Percentiles rank a stretch among this genome's conserved stretches.
These are phyloP conservation scores for Mycena kentingensis DNA, from an alignment of 768 basidiomycete genomes.

Conservation along the genomic window DNA sequence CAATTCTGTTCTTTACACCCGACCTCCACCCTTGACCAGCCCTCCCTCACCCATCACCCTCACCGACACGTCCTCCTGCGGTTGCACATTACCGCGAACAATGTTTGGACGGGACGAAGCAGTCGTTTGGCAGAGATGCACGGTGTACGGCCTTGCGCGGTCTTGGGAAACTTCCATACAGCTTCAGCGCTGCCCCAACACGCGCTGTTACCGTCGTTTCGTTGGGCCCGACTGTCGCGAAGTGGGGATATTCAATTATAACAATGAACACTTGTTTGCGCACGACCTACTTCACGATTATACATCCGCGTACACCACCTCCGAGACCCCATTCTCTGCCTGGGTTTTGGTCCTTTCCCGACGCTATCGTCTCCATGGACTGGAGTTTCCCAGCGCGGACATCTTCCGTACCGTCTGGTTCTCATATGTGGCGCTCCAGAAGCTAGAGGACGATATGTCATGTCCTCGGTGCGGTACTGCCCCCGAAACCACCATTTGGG, in stretches of 20 bases:
- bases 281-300: constrained; percentile 21
- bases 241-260: constrained; percentile 20
- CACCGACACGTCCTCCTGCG: constrained; percentile 1
- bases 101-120: not conserved
- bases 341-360: constrained; percentile 10
- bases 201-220: not conserved
- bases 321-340: constrained; percentile 16
- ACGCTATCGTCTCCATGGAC: not conserved
- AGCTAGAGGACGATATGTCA: constrained; percentile 9
- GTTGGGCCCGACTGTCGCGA: constrained; percentile 13
- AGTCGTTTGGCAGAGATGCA: not conserved
- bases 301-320: constrained; percentile 13
- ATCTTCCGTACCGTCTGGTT: constrained; percentile 19
- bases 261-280: constrained; percentile 13
- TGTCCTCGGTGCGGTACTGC: constrained; percentile 13
- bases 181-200: constrained; percentile 7
- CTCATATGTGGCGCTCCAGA: constrained; percentile 11
- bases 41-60: not conserved
- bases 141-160: constrained; percentile 4
- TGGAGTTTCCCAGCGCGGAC: constrained; percentile 1
- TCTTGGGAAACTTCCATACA: not conserved
- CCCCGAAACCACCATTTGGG: constrained; percentile 21
- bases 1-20: constrained; percentile 1
- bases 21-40: not conserved
- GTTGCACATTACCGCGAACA: not conserved